Base-by-base conservation (phyloP, 306 rosid genomes). In the Quercus mongolica region DNA sequence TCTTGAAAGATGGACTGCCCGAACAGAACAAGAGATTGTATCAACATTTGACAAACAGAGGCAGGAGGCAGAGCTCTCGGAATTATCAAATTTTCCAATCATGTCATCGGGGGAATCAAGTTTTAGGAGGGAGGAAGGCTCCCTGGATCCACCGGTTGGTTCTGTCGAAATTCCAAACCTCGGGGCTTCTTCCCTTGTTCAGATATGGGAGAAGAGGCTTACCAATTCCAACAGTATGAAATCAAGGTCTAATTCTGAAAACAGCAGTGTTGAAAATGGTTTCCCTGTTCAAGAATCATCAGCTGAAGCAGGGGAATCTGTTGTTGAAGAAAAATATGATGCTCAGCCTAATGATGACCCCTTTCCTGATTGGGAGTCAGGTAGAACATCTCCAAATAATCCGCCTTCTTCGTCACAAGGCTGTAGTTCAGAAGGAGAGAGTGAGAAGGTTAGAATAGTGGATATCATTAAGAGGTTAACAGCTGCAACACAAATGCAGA, bases 151-250 rank as follows among this genome's bases (percentile, higher is more conserved):
- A 11, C 76, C 81, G 17, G 89, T 83, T 4, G 30, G 73, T 12
- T 78, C 85, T 18, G 76, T 74, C 0, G 82, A 71, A 52, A 75
- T 28, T 59, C 41, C 86, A 0, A 89, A 79, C 10, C 83, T 86
- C 1, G 94, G 91, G 11, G 98, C 98, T 14, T 92, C 98, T 33
- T 93, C 96, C 30, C 91, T 95, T 0, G 99, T 95, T 57, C 97
- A 87, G 31, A 89, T 95, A 61, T 95, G 99, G 99, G 99, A 95
- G 82, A 91, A 85, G 74, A 91, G 99, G 77, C 86, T 95, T 0
- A 91, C 75, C 68, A 31, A 85, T 33, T 77, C 87, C 12, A 75
- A 71, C 73, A 77, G 70, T 9, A 46, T 69, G 18, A 85, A 79
- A 26, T 56, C 62, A 20, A 71, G 85, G 38, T 77, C 83, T 3